These are phyloP conservation scores for Solanum hybrid DNA, from an alignment of 305 asterid species.

Conservation along the genomic window DNA sequence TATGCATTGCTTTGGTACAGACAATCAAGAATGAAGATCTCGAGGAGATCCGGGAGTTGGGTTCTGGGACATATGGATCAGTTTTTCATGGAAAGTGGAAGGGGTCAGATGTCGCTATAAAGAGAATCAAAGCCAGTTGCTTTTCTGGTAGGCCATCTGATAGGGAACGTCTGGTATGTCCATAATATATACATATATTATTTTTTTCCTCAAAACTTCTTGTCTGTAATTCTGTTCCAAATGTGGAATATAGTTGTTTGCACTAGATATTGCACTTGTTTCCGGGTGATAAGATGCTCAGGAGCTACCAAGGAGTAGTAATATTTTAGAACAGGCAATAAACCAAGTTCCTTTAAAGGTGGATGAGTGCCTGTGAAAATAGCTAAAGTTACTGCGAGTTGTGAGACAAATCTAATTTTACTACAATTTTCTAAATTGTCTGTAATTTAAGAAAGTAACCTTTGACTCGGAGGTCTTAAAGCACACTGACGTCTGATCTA, in stretches of 20 bases:
- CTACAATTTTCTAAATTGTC: not conserved
- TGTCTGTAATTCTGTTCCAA: not conserved
- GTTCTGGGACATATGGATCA: conserved; percentile 92
- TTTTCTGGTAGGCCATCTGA: conserved; percentile 96
- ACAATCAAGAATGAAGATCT: conserved; percentile 87
- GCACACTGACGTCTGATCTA: not conserved
- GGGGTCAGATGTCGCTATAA: conserved; percentile 96
- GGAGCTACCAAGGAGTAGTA: not conserved
- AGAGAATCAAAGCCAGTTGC: conserved; percentile 95
- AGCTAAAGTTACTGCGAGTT: not conserved
- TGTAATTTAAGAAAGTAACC: not conserved
- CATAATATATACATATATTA: not conserved
- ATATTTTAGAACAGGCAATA: not conserved
- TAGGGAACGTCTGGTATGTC: conserved; percentile 85
- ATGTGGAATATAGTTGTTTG: not conserved
- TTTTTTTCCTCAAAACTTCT: not conserved
- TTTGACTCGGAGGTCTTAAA: not conserved
- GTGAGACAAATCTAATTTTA: not conserved
- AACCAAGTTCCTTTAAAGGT: not conserved
- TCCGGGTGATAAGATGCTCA: not conserved
- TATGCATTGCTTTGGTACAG: conserved; percentile 21
- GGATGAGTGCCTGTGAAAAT: not conserved
- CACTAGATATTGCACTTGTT: not conserved
- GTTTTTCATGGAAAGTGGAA: conserved; percentile 97
- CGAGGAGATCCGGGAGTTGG: conserved; percentile 95